A percentile compares a stretch with the other conserved stretches of the same genome.
phyloP scores from a whole-genome alignment of 2,329 filamentous ascomycete species.

The Fonsecaea pedrosoi region DNA sequence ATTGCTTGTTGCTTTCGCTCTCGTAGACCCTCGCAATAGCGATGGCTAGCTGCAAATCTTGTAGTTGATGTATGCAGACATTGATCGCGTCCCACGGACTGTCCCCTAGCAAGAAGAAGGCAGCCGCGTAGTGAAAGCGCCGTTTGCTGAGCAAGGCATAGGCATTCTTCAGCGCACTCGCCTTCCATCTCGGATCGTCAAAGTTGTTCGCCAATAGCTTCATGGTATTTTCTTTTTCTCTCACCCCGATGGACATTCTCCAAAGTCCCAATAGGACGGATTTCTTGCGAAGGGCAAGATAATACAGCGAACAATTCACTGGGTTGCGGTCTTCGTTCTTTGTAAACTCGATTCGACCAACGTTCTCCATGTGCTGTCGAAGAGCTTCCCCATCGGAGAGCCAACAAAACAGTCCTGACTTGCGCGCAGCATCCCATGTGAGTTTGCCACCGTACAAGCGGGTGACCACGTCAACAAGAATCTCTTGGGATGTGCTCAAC shows the following conservation, averaged over 20 bases:
- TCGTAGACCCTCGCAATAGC: constrained; percentile 87
- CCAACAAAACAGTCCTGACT: constrained; percentile 96
- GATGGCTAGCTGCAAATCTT: constrained; percentile 88
- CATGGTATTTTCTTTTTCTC: constrained; percentile 81
- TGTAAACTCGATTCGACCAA: constrained; percentile 92
- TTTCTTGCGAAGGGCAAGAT: constrained; percentile 90
- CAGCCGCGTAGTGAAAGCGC: constrained; percentile 91
- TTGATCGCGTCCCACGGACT: constrained; percentile 83
- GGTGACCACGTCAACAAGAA: constrained; percentile 81
- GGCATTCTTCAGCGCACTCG: constrained; percentile 90
- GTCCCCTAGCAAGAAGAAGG: constrained; percentile 92
- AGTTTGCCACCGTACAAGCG: constrained; percentile 79
- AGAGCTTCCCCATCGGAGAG: constrained; percentile 76
- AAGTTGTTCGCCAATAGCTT: constrained; percentile 90
- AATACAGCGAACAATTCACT: constrained; percentile 87
- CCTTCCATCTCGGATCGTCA: constrained; percentile 82
- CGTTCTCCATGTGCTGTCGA: constrained; percentile 80
- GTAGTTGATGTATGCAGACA: constrained; percentile 83
- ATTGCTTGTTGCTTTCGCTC: constrained; percentile 80
- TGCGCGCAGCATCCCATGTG: constrained; percentile 82
- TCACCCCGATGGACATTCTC: constrained; percentile 91
- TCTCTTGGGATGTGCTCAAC: constrained; percentile 73
- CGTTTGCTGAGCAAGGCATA: constrained; percentile 92
- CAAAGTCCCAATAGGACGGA: constrained; percentile 86
- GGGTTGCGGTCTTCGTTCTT: constrained; percentile 83